These are phyloP conservation scores for Eucalyptus erythrocorys DNA, from an alignment of 345 rosid species.

Conservation along the genomic window DNA sequence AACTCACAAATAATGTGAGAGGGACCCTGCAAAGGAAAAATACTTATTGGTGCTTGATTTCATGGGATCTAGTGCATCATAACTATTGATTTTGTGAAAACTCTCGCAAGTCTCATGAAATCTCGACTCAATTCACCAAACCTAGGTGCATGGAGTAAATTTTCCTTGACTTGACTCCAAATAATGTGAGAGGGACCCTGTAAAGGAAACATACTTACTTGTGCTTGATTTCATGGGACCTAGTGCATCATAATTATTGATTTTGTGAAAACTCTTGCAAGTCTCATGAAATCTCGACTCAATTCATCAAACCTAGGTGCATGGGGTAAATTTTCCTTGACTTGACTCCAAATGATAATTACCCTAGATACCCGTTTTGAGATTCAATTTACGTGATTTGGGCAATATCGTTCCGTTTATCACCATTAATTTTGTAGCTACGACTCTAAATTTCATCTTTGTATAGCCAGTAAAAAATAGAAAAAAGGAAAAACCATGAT, in stretches of 20 bases:
- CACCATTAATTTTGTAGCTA: background rate
- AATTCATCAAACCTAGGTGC: too few relatives aligned
- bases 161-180: background rate
- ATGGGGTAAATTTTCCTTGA: background rate
- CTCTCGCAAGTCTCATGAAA: background rate
- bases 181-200: background rate
- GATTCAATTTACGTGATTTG: background rate
- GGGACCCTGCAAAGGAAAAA: background rate
- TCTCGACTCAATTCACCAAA: background rate
- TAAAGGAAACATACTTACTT: background rate
- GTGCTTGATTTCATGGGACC: too few relatives aligned
- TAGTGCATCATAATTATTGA: too few relatives aligned
- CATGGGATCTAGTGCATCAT: accelerated
- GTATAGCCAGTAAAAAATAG: background rate
- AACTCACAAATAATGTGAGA: background rate
- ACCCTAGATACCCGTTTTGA: background rate
- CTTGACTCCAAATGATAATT: background rate
- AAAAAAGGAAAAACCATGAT: background rate
- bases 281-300: background rate
- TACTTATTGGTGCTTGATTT: background rate
- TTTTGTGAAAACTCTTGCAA: too few relatives aligned
- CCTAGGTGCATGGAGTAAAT: background rate
- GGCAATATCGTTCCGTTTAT: background rate
- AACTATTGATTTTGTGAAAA: background rate
- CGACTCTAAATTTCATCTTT: background rate